Conservation (phyloP, 805 yeast genomes). For the Grigorovia jiainica region DNA sequence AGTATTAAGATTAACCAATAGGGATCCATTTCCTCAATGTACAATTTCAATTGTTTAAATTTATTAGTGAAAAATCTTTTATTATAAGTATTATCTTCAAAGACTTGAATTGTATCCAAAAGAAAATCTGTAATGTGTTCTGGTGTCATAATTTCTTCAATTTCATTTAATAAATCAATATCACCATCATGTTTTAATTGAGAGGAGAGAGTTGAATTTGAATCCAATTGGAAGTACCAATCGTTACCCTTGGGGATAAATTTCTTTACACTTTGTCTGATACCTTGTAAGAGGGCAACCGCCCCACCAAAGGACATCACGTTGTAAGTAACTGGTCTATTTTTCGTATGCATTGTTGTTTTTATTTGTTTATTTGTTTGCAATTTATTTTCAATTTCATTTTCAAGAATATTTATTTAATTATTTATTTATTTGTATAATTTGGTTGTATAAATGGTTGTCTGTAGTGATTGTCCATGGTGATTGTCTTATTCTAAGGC, state of each 20-base stretch:
- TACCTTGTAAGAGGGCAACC: neutral
- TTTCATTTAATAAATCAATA: neutral
- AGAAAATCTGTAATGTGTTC: neutral
- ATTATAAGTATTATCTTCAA: neutral
- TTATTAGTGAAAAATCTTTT: neutral
- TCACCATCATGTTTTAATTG: neutral
- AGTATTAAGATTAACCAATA: neutral
- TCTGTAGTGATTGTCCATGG: neutral
- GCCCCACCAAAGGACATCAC: neutral
- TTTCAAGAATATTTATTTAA: neutral
- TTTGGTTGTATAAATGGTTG: neutral
- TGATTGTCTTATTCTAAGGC: conserved; percentile 40
- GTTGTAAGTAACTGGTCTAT: neutral
- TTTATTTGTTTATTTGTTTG: neutral
- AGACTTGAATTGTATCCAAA: neutral
- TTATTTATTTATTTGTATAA: neutral
- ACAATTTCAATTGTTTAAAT: neutral
- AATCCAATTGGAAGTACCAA: neutral
- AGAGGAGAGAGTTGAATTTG: neutral
- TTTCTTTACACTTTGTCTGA: neutral
- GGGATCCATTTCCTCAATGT: neutral
- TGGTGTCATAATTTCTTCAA: neutral
- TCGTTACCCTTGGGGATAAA: neutral
- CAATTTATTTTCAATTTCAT: neutral
- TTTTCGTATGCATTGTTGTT: neutral